Evolutionary conservation across 805 yeast genomes (phyloP).

Genomic region (Spathaspora girioi): DNA sequence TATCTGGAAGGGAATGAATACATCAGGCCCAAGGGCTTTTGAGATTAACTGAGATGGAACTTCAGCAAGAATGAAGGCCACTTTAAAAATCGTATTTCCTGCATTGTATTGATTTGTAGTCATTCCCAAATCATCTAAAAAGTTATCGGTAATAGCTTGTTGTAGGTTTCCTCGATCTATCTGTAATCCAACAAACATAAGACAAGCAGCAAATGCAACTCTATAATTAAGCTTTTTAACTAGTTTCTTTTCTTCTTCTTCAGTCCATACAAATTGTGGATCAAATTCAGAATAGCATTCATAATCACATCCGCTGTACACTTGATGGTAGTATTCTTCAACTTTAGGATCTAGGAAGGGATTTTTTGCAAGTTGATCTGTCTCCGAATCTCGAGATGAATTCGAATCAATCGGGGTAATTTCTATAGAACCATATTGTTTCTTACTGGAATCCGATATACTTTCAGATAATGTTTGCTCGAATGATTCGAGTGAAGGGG

Average conservation of each 20-base stretch:
- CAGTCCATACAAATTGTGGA: constrained; percentile 54
- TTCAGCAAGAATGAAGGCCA: constrained; percentile 54
- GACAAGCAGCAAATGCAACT: constrained; percentile 55
- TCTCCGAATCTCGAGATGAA: neutral
- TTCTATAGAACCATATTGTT: neutral
- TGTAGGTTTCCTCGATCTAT: constrained; percentile 55
- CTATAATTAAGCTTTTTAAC: constrained; percentile 51
- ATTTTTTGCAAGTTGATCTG: neutral
- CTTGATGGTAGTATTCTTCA: constrained; percentile 3
- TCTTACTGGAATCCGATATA: neutral
- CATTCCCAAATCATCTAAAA: constrained; percentile 48
- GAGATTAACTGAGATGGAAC: constrained; percentile 64
- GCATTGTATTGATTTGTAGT: constrained; percentile 57
- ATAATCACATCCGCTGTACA: constrained; percentile 34
- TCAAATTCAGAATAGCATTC: constrained; percentile 57
- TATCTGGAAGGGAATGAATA: constrained; percentile 60
- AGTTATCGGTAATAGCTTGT: constrained; percentile 57
- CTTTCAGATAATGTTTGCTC: neutral
- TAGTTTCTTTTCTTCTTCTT: constrained; percentile 47
- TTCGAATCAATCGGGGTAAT: neutral
- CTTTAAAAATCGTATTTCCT: constrained; percentile 53
- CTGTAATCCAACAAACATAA: constrained; percentile 57
- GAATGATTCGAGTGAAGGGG: neutral
- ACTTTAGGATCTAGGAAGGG: constrained; percentile 6
- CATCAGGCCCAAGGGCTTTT: constrained; percentile 60